Conservation (phyloP, 805 yeast species). For the Middelhovenomyces tepae region DNA sequence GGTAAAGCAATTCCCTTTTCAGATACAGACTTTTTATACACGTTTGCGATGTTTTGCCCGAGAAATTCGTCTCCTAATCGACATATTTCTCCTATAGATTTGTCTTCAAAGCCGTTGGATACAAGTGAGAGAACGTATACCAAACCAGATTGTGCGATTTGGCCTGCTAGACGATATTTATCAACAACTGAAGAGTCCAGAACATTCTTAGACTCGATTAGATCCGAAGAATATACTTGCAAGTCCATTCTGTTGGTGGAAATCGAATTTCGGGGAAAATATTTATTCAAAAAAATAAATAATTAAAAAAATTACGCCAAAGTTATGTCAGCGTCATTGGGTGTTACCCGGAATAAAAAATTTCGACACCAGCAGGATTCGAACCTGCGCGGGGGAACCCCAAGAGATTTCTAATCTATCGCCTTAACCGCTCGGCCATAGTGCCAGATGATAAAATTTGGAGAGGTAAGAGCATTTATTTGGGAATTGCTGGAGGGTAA, state of each 20-base stretch:
- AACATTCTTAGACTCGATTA: constrained; percentile 64
- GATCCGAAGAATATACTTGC: no score
- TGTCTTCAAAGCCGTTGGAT: constrained; percentile 4
- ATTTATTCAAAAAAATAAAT: no score
- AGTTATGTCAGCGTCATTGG: no score
- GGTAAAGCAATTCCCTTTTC: constrained; percentile 94
- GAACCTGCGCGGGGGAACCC: constrained; percentile 29
- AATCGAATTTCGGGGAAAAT: no score
- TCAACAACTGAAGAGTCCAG: constrained; percentile 54
- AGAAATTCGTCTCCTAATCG: constrained; percentile 72
- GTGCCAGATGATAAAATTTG: no score
- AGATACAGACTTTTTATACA: constrained; percentile 39
- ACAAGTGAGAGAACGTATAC: constrained; percentile 39
- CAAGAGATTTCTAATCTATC: constrained; percentile 31
- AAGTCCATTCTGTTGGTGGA: no score
- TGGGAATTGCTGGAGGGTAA: no score
- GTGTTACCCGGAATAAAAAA: no score
- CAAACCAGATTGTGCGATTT: constrained; percentile 75
- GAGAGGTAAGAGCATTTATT: no score
- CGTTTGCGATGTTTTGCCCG: constrained; percentile 46
- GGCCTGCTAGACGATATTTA: constrained; percentile 85
- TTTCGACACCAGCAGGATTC: constrained; percentile 27
- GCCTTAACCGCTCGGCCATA: constrained; percentile 35
- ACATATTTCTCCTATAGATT: constrained; percentile 53
- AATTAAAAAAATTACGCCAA: no score